These are phyloP conservation scores for Brasilioporus rufonigricans DNA, from an alignment of 768 basidiomycete genomes.

Conservation along the genomic window DNA sequence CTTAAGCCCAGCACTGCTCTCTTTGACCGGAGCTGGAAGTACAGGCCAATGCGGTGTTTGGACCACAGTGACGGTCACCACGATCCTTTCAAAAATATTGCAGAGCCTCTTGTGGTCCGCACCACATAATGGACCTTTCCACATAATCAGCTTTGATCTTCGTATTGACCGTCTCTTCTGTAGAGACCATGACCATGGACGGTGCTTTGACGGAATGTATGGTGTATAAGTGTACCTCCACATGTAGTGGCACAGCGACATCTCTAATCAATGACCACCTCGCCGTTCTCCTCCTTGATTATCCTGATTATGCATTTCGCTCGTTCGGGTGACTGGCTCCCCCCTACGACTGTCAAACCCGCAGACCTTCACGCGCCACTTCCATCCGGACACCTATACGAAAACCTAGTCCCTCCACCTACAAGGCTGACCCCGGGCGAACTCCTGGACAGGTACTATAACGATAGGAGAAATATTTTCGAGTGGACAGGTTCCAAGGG, in stretches of 20 bases:
- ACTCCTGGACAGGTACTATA: not conserved
- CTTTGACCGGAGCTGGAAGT: not conserved
- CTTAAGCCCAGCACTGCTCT: not conserved
- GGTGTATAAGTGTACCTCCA: constrained; percentile 4
- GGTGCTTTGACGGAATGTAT: not conserved
- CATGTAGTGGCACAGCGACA: not conserved
- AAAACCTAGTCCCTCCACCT: not conserved
- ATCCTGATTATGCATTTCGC: constrained; percentile 5
- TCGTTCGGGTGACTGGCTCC: not conserved
- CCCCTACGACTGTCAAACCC: constrained; percentile 4
- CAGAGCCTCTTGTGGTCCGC: not conserved
- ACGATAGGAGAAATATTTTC: not conserved
- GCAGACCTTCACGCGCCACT: not conserved
- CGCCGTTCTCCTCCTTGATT: not conserved
- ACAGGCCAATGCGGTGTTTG: not conserved
- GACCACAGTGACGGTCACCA: not conserved
- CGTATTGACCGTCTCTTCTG: constrained; percentile 1
- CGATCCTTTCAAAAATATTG: not conserved
- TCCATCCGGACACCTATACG: not conserved
- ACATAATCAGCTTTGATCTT: not conserved
- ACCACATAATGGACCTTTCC: not conserved
- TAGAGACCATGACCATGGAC: not conserved
- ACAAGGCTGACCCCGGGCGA: constrained; percentile 3
- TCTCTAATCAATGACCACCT: not conserved
- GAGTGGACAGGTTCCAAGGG: not conserved